A percentile compares a stretch with the other conserved stretches of the same genome.
Evolutionary conservation across 1,284 basidiomycete genomes (phyloP).

Genomic region (Pyrrhoderma lamaoense): DNA sequence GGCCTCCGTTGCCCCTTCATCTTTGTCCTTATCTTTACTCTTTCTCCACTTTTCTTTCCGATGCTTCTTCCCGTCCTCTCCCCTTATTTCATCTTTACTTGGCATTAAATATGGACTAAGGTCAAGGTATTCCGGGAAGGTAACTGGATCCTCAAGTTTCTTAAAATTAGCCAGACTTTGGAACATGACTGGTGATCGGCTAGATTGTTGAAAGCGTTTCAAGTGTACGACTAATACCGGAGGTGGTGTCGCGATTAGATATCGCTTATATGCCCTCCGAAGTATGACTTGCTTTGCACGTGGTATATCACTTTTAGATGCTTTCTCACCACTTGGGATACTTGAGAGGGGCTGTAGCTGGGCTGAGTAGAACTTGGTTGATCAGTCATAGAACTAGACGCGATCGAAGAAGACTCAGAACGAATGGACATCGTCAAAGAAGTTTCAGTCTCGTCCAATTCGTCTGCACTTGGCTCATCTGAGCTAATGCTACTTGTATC

Average conservation of each 20-base stretch:
- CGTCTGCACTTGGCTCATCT: conserved; percentile 15
- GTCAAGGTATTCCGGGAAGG: conserved; percentile 84
- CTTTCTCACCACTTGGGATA: neutral
- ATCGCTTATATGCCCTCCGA: conserved; percentile 86
- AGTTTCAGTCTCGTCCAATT: conserved; percentile 11
- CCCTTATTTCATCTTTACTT: conserved; percentile 60
- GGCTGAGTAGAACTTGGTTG: conserved; percentile 13
- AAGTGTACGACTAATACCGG: conserved; percentile 88
- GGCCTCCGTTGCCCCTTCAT: conserved; percentile 8
- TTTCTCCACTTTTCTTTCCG: conserved; percentile 23
- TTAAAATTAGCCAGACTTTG: conserved; percentile 63
- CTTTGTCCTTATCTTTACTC: conserved; percentile 23
- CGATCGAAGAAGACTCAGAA: conserved; percentile 37
- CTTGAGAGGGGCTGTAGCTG: conserved; percentile 14
- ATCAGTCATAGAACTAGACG: conserved; percentile 20
- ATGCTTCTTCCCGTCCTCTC: conserved; percentile 18
- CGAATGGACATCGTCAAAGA: conserved; percentile 24
- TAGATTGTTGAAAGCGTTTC: conserved; percentile 83
- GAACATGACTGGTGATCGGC: conserved; percentile 38
- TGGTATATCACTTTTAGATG: conserved; percentile 24
- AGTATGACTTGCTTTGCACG: conserved; percentile 61
- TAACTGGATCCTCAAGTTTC: conserved; percentile 82
- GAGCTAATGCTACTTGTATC: conserved; percentile 17
- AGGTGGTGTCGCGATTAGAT: conserved; percentile 81
- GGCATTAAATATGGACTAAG: conserved; percentile 83